These are phyloP conservation scores for Boletellus sp. DNA, from an alignment of 1,284 basidiomycete genomes.

Conservation along the genomic window DNA sequence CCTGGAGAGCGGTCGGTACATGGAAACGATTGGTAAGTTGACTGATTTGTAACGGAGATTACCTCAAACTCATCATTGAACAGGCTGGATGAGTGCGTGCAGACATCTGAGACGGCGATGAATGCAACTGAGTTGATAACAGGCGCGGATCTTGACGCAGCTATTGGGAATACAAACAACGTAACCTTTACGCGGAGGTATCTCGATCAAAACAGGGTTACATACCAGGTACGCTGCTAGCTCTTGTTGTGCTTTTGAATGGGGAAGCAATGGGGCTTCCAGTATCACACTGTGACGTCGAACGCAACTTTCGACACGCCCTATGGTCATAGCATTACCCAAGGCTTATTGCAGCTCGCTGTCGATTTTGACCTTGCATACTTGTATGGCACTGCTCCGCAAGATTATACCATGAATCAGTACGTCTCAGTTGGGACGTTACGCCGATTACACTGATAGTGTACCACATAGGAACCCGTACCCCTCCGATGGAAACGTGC, in stretches of 20 bases:
- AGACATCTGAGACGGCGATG: background rate
- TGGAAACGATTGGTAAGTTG: conserved; percentile 76
- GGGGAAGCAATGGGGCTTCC: background rate
- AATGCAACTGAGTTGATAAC: background rate
- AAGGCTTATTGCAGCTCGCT: conserved; percentile 51
- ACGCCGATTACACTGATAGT: background rate
- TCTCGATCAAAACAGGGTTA: conserved; percentile 69
- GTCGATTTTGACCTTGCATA: conserved; percentile 51
- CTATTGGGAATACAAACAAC: conserved; percentile 40
- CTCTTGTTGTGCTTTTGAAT: background rate
- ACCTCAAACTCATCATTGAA: background rate
- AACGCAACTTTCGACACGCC: conserved; percentile 55
- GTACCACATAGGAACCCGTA: conserved; percentile 47
- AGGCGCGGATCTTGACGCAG: conserved; percentile 52
- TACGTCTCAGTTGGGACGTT: conserved; percentile 28
- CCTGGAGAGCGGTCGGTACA: conserved; percentile 79
- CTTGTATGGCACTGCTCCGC: conserved; percentile 67
- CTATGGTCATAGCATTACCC: conserved; percentile 49
- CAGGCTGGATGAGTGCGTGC: conserved; percentile 35
- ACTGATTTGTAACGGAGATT: background rate
- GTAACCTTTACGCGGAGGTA: conserved; percentile 67
- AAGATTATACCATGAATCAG: conserved; percentile 65
- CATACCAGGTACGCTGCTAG: conserved; percentile 53
- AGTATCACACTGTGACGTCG: conserved; percentile 55
- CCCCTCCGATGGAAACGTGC: conserved; percentile 60